Conservation (phyloP, 306 rosid species). For the Quercus robur region DNA sequence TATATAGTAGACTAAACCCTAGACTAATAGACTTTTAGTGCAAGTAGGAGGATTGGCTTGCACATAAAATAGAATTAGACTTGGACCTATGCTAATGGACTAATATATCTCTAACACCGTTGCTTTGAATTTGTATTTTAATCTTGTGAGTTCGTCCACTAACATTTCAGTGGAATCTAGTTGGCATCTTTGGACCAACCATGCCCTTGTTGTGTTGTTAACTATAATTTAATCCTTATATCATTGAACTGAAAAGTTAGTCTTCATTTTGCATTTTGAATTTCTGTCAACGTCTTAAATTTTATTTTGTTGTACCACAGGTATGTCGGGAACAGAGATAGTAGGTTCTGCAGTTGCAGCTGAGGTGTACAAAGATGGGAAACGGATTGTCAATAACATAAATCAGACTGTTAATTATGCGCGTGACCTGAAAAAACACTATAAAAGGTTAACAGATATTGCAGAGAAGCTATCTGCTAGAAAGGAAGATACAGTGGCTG, state of each 20-base stretch:
- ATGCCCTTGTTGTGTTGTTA: not conserved
- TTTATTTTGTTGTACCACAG: not conserved
- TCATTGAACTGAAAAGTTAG: not conserved
- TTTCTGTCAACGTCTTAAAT: not conserved
- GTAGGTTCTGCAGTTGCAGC: not conserved
- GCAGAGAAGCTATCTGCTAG: not conserved
- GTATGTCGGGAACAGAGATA: not conserved
- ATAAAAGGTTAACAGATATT: not conserved
- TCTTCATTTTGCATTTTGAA: not conserved
- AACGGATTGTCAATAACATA: not conserved
- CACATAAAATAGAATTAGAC: no score
- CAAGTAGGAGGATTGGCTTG: rapidly evolving
- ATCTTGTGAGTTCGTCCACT: not conserved
- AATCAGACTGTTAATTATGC: not conserved
- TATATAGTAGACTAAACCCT: no score
- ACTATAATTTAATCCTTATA: not conserved
- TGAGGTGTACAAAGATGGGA: not conserved
- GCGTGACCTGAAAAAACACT: not conserved
- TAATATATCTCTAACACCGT: no score
- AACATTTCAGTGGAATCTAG: not conserved
- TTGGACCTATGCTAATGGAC: rapidly evolving
- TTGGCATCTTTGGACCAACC: not conserved
- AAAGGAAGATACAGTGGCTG: not conserved
- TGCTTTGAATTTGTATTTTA: not conserved
- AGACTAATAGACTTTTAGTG: no score